These are phyloP conservation scores for Inonotus obliquus DNA, from an alignment of 1,284 basidiomycete species.

Conservation along the genomic window DNA sequence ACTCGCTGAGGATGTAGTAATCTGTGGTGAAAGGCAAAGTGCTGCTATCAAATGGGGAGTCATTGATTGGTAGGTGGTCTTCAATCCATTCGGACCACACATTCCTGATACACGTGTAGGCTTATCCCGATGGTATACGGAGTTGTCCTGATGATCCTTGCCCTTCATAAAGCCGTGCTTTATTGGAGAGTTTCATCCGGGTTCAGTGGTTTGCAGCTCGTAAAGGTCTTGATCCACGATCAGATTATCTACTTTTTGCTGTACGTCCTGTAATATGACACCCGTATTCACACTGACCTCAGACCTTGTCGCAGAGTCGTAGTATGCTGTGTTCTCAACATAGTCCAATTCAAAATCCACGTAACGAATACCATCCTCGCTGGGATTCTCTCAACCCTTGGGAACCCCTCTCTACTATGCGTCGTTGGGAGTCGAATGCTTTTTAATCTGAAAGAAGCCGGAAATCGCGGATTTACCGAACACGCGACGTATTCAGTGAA, in stretches of 20 bases:
- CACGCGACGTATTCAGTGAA: background rate
- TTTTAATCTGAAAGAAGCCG: too few relatives aligned
- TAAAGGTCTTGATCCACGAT: constrained; percentile 6
- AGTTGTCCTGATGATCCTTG: background rate
- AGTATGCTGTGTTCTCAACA: background rate
- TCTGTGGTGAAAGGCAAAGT: background rate
- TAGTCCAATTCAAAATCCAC: background rate
- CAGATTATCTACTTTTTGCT: constrained; percentile 8
- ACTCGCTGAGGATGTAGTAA: background rate
- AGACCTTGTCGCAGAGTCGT: background rate
- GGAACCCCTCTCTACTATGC: background rate
- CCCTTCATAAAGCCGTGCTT: background rate
- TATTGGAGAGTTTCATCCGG: constrained; percentile 1
- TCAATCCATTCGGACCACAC: too few relatives aligned
- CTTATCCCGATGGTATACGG: constrained; percentile 2
- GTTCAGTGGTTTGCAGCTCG: background rate
- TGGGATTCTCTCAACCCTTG: background rate
- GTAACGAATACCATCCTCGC: background rate
- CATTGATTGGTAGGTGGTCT: background rate
- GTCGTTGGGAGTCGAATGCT: background rate
- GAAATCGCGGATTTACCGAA: background rate
- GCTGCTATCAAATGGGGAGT: background rate
- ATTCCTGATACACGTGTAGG: background rate
- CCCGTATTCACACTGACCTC: background rate
- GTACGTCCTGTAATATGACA: background rate